phyloP scores from a whole-genome alignment of 768 basidiomycete genomes.

The Asterophora parasitica region DNA sequence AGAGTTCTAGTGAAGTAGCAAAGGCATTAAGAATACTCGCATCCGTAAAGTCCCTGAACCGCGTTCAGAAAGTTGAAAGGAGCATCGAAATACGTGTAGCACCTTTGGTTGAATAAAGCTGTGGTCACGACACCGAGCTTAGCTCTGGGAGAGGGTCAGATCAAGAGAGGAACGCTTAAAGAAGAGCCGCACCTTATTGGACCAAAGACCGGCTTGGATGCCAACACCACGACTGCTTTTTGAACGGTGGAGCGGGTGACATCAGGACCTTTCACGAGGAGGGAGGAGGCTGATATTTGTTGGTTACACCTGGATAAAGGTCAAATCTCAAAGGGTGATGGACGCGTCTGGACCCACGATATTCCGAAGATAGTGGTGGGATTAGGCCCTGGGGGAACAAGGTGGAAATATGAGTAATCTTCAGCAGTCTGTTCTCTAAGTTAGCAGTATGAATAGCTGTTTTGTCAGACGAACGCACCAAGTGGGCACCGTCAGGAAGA shows the following conservation, averaged over 20 bases:
- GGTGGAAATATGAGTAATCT: constrained; percentile 96
- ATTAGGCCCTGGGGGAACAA: constrained; percentile 66
- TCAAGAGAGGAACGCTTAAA: background rate
- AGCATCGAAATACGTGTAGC: background rate
- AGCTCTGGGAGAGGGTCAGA: constrained; percentile 45
- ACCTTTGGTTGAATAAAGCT: constrained; percentile 85
- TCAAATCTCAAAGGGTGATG: background rate
- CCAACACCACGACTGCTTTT: constrained; percentile 94
- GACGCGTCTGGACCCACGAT: constrained; percentile 53
- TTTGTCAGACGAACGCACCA: constrained; percentile 49
- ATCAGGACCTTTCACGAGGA: constrained; percentile 75
- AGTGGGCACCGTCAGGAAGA: constrained; percentile 93
- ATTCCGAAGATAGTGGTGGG: constrained; percentile 92
- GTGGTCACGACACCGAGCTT: constrained; percentile 92
- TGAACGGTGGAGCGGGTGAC: constrained; percentile 96
- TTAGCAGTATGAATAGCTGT: background rate
- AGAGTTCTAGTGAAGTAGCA: constrained; percentile 66
- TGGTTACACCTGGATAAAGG: constrained; percentile 72
- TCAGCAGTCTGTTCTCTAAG: constrained; percentile 59
- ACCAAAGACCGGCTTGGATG: constrained; percentile 87
- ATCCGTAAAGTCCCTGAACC: constrained; percentile 75
- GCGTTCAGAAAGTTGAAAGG: background rate
- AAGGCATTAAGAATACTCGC: constrained; percentile 89
- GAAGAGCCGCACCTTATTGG: constrained; percentile 65
- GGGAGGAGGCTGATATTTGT: constrained; percentile 77